Evolutionary conservation across 179 eudicot species (phyloP).

Genomic region (Beta macrorhiza): DNA sequence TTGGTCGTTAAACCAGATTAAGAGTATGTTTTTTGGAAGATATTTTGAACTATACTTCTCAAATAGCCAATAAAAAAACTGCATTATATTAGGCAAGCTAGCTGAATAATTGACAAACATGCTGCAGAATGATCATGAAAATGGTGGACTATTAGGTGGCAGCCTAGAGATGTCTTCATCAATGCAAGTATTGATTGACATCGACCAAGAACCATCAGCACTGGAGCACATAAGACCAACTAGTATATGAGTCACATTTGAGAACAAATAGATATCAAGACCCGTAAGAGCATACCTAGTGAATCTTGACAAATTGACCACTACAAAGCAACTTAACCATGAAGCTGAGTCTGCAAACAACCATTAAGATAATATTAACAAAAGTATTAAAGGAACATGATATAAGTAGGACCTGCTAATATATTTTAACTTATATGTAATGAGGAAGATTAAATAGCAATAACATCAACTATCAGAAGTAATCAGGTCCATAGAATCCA

Average conservation of each 20-base stretch:
- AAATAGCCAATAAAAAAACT: too few relatives aligned
- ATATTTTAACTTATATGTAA: not conserved
- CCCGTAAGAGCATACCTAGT: slow-evolving; percentile 52
- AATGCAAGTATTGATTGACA: not conserved
- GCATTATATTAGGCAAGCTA: too few relatives aligned
- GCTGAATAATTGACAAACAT: too few relatives aligned
- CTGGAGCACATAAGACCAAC: not conserved
- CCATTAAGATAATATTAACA: not conserved
- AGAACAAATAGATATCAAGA: slow-evolving; percentile 3
- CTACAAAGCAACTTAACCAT: slow-evolving; percentile 89
- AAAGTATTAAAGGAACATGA: not conserved
- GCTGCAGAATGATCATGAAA: too few relatives aligned
- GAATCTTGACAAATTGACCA: slow-evolving; percentile 98
- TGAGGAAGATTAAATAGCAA: not conserved
- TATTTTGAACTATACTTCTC: too few relatives aligned
- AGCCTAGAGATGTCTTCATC: not conserved
- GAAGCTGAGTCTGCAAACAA: slow-evolving; percentile 73
- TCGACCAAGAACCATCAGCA: not conserved
- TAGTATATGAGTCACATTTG: not conserved
- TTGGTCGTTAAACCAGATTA: too few relatives aligned
- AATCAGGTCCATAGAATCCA: not conserved
- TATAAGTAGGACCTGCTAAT: not conserved
- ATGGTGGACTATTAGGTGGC: not conserved
- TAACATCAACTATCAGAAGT: not conserved
- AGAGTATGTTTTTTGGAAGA: too few relatives aligned